A percentile compares a stretch with the other conserved stretches of the same genome.
These are phyloP conservation scores for Fomitopsis betulina DNA, from an alignment of 1,284 basidiomycete species.

Conservation along the genomic window DNA sequence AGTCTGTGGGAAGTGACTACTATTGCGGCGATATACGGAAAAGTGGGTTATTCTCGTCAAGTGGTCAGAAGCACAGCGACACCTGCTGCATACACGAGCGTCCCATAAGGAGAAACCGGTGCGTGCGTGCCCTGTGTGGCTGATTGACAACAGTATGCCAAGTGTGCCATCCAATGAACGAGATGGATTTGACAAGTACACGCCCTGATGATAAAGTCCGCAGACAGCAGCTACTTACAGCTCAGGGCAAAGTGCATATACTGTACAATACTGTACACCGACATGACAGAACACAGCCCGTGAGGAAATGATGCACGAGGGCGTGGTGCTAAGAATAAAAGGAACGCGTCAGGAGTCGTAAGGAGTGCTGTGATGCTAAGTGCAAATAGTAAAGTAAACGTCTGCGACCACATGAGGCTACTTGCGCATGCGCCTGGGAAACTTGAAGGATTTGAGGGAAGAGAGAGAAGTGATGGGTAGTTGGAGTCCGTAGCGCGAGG, in stretches of 20 bases:
- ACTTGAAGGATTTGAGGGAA: constrained; percentile 3
- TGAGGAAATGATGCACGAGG: not conserved
- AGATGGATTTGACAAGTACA: not conserved
- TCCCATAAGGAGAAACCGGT: not conserved
- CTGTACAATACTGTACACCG: constrained; percentile 1
- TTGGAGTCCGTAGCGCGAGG: not conserved
- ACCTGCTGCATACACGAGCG: not conserved
- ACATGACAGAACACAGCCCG: not conserved
- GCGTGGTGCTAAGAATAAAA: not conserved
- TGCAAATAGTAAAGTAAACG: not conserved
- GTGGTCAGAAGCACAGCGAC: not conserved
- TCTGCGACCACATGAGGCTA: not conserved
- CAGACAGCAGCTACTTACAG: not conserved
- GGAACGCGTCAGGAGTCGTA: constrained; percentile 3
- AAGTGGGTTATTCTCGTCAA: not conserved
- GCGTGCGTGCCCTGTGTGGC: not conserved
- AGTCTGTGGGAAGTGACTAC: not conserved
- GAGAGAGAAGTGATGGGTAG: not conserved
- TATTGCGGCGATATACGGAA: not conserved
- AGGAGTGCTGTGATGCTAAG: not conserved
- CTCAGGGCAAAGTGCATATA: not conserved
- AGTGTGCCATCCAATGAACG: not conserved
- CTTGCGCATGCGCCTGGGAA: constrained; percentile 1
- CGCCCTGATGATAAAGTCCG: not conserved
- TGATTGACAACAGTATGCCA: not conserved